phyloP scores from a whole-genome alignment of 176 grass and related monocot genomes.

The Panicum miliaceum region DNA sequence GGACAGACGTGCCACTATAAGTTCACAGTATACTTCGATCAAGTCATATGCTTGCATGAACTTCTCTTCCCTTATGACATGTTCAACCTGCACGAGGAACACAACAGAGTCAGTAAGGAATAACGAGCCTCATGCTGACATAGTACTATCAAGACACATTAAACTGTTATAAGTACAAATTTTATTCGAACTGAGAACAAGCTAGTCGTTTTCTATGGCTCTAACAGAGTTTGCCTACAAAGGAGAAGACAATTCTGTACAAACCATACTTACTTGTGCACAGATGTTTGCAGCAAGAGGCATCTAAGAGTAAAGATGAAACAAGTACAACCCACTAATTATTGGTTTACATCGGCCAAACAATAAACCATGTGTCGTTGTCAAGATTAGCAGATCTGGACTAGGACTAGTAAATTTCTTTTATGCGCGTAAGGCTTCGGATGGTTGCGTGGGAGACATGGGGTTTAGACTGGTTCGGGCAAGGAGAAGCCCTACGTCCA shows the following conservation, averaged over 20 bases:
- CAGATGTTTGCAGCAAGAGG: background rate
- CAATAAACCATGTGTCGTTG: no score
- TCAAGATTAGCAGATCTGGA: no score
- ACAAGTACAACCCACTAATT: background rate
- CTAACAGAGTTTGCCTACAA: background rate
- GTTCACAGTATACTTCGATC: constrained; percentile 91
- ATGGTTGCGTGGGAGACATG: no score
- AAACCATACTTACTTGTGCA: background rate
- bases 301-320: background rate
- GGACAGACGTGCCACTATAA: constrained; percentile 83
- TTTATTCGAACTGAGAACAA: background rate
- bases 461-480: no score
- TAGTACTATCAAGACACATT: background rate
- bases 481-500: no score
- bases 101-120: constrained; percentile 27
- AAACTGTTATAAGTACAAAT: background rate
- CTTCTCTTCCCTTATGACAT: constrained; percentile 98
- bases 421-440: no score
- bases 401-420: no score
- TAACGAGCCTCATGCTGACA: background rate
- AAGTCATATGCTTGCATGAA: constrained; percentile 89
- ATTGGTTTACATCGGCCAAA: background rate
- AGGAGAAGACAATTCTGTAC: background rate
- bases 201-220: background rate
- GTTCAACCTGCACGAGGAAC: constrained; percentile 73